Evolutionary conservation across 2,329 filamentous ascomycete species (phyloP), one percentile per base, ranked within the genome.

Genomic region (Pseudomassariella vexata): DNA sequence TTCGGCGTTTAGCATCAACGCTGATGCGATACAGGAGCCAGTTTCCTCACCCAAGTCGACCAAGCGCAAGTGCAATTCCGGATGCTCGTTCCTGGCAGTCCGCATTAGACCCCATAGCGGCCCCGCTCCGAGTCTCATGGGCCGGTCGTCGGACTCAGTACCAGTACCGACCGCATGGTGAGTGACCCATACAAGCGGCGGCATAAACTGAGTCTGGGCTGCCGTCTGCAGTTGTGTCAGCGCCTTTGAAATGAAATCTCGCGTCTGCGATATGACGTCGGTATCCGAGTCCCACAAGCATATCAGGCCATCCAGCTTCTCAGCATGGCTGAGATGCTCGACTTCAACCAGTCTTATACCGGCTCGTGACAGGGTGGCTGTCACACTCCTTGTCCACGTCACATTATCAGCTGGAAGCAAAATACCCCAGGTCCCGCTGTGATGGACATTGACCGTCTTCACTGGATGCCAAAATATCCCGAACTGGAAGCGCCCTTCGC

Each of bases 81-180:
- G 48, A 37, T 53, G 46, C 33, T 54, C 51, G 24, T 26, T 50
- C 20, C 49, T 37, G 17, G 45, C 45, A 6, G 48, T 50, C 17
- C 51, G 46, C 42, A 49, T 46, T 9, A 54, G 36, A 28, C 50
- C 51, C 51, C 47, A 52, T 24, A 54, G 34, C 20, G 46, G 35
- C 18, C 35, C 45, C 1, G 44, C 38, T 17, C 41, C 48, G n/a
- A 42, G 40, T 24, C 29, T 33, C 27, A 41, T 37, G 20, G n/a
- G 30, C 18, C 15, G 21, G 33, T 50, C 42, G 25, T 40, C 35
- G n/a, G 30, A 28, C 24, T 37, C 33, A n/a, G 12, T 28, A 9
- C 35, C 44, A 9, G 40, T 40, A 24, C 48, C 47, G 5, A 51
- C 32, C 4, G 42, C 47, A 30, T 39, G 36, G 29, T 24, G 40